Evolutionary conservation across 805 yeast species (phyloP).

Genomic region (Starmerella riodocensis): DNA sequence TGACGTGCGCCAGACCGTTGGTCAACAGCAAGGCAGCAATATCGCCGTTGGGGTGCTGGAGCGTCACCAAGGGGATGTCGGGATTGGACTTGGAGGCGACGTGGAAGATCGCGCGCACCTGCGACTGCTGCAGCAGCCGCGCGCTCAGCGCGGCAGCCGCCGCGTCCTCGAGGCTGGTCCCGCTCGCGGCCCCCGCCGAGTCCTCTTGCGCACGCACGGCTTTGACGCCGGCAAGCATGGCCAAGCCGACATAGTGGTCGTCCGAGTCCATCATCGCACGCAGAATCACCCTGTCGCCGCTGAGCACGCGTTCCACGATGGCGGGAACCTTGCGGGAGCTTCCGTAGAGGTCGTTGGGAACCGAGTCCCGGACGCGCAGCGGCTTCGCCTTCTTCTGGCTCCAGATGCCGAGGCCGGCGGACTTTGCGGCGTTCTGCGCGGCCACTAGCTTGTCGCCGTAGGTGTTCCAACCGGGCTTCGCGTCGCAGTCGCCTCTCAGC

Average conservation of each 20-base stretch:
- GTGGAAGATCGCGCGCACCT: conserved; percentile 40
- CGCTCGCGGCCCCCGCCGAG: conserved; percentile 2
- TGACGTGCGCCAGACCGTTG: conserved; percentile 59
- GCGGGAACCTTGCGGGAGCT: conserved; percentile 35
- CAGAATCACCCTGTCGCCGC: conserved; percentile 65
- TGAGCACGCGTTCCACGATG: conserved; percentile 60
- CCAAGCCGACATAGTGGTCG: conserved; percentile 46
- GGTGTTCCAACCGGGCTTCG: conserved; percentile 34
- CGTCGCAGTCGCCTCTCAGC: conserved; percentile 40
- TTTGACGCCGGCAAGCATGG: conserved; percentile 60
- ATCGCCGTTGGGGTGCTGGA: conserved; percentile 65
- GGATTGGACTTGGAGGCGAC: conserved; percentile 40
- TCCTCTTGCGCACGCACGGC: conserved; percentile 38
- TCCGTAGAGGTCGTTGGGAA: conserved; percentile 21
- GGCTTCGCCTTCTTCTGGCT: conserved; percentile 11
- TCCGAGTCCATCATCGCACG: conserved; percentile 38
- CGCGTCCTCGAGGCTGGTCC: conserved; percentile 30
- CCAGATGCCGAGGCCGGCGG: conserved; percentile 49
- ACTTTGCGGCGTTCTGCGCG: conserved; percentile 37
- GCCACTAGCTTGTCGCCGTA: conserved; percentile 24
- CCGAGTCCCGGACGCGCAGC: conserved; percentile 12
- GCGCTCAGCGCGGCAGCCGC: conserved; percentile 20
- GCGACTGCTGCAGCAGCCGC: conserved; percentile 46
- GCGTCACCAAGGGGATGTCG: conserved; percentile 32
- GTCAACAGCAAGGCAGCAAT: conserved; percentile 55